These are phyloP conservation scores for Hygrophoropsis aurantiaca DNA, from an alignment of 768 basidiomycete species.

Conservation along the genomic window DNA sequence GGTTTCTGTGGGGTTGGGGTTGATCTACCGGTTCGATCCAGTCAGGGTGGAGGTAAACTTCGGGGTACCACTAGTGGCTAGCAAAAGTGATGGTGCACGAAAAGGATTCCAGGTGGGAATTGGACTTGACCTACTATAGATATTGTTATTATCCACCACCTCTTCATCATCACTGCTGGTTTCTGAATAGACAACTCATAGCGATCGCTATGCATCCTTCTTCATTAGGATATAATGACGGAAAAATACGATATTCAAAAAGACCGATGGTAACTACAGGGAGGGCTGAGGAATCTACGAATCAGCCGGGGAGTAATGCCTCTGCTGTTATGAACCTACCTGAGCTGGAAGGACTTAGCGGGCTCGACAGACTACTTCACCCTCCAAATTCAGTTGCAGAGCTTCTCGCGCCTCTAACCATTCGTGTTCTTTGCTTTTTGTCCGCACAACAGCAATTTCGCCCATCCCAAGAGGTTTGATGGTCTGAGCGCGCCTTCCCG, in stretches of 20 bases:
- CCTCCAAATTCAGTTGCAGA: slow-evolving; percentile 68
- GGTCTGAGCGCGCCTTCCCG: slow-evolving; percentile 77
- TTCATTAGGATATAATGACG: no score
- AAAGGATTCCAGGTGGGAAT: slow-evolving; percentile 82
- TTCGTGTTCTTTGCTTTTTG: slow-evolving; percentile 66
- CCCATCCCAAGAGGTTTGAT: slow-evolving; percentile 87
- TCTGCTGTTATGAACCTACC: no score
- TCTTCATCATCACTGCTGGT: no score
- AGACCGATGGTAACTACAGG: no score
- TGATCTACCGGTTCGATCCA: slow-evolving; percentile 82
- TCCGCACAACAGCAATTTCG: slow-evolving; percentile 86
- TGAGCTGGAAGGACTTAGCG: slow-evolving; percentile 24
- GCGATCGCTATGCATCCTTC: no score
- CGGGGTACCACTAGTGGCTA: slow-evolving; percentile 75
- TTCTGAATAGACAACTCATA: no score
- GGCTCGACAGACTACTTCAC: slow-evolving; percentile 88
- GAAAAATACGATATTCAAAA: no score
- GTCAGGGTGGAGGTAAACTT: slow-evolving; percentile 88
- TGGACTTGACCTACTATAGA: slow-evolving; percentile 72
- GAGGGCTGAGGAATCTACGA: no score
- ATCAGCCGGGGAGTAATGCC: no score
- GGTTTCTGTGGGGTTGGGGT: slow-evolving; percentile 76
- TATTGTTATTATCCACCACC: no score
- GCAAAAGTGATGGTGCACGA: slow-evolving; percentile 61
- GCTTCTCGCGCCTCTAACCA: slow-evolving; percentile 96